A percentile compares a stretch with the other conserved stretches of the same genome.
Evolutionary conservation across 495 filamentous ascomycete species (phyloP).

Genomic region (Hypoxylon intermedium): DNA sequence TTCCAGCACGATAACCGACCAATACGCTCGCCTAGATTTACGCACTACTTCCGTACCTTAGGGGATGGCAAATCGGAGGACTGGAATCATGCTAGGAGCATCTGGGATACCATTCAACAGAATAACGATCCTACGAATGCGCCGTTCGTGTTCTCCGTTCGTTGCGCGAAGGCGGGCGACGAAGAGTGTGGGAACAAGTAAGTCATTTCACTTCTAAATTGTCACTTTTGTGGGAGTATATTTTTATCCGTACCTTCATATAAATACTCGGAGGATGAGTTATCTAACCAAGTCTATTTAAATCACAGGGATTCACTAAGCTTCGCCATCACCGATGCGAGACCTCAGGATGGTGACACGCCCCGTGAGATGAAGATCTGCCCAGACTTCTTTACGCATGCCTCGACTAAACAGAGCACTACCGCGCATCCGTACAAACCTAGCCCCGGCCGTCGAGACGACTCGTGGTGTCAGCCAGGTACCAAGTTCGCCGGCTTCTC

Average conservation of each 20-base stretch:
- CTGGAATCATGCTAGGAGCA: background rate
- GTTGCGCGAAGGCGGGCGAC: background rate
- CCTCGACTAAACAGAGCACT: constrained; percentile 3
- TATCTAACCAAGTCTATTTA: background rate
- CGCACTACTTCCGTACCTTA: constrained; percentile 4
- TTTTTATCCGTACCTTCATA: too few relatives aligned
- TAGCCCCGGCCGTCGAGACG: background rate
- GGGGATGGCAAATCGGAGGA: background rate
- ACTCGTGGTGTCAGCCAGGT: constrained; percentile 4
- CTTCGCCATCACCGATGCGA: constrained; percentile 5
- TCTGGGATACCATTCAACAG: background rate
- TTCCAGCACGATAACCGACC: too few relatives aligned
- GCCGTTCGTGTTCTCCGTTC: background rate
- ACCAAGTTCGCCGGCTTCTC: constrained; percentile 3
- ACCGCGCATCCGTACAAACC: background rate
- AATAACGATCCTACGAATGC: constrained; percentile 3
- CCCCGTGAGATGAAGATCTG: constrained; percentile 4
- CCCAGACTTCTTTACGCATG: constrained; percentile 4
- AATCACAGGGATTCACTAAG: background rate
- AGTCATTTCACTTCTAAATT: background rate
- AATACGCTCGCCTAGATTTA: background rate
- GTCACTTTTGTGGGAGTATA: too few relatives aligned
- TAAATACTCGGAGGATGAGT: too few relatives aligned
- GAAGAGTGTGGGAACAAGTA: background rate
- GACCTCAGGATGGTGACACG: background rate